These are phyloP conservation scores for Kodamaea nitidulidarum DNA, from an alignment of 805 yeast genomes.

Conservation along the genomic window DNA sequence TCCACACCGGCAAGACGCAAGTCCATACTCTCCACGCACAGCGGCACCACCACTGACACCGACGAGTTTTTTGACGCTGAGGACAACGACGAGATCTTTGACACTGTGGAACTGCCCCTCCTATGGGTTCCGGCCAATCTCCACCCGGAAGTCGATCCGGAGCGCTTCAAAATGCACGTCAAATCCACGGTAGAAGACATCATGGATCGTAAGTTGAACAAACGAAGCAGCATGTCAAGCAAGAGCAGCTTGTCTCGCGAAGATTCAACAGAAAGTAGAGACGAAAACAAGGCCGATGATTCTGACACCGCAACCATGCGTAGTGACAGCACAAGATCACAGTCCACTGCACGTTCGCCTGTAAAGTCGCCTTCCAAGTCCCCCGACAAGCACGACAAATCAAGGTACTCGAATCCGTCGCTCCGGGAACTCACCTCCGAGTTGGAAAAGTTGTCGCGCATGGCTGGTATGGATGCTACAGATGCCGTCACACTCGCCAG, in stretches of 20 bases:
- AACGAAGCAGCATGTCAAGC: constrained; percentile 9
- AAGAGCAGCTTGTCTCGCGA: constrained; percentile 17
- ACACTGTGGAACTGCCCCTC: constrained; percentile 40
- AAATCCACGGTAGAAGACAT: constrained; percentile 54
- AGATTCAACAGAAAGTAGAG: too few relatives aligned
- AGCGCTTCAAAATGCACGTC: constrained; percentile 67
- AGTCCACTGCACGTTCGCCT: not conserved
- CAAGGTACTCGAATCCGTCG: constrained; percentile 46
- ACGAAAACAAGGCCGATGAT: too few relatives aligned
- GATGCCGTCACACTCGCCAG: constrained; percentile 84
- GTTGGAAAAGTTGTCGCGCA: constrained; percentile 64
- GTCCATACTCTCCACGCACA: constrained; percentile 7
- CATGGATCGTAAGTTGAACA: constrained; percentile 32
- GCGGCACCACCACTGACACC: constrained; percentile 4
- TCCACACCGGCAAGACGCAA: constrained; percentile 3
- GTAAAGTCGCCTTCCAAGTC: not conserved
- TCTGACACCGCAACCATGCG: not conserved
- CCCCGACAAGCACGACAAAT: constrained; percentile 1
- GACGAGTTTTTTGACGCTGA: constrained; percentile 19
- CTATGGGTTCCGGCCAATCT: constrained; percentile 95
- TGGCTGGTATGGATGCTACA: constrained; percentile 73
- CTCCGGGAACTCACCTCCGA: constrained; percentile 71
- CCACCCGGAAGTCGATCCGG: constrained; percentile 95
- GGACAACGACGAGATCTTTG: constrained; percentile 17
- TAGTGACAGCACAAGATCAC: not conserved